phyloP scores from a whole-genome alignment of 2,329 filamentous ascomycete species.

The Epichloe festucae region DNA sequence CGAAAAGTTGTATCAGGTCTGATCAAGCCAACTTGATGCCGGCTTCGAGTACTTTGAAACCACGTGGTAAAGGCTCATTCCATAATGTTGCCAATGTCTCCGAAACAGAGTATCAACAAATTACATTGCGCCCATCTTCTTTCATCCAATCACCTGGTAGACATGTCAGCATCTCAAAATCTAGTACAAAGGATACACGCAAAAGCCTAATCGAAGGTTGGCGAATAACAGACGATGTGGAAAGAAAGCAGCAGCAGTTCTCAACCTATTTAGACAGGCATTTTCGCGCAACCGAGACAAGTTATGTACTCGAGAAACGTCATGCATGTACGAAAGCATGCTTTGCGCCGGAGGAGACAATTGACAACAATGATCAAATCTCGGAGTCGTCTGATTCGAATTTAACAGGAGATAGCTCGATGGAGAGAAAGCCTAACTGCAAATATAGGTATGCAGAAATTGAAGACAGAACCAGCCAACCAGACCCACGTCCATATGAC shows the following conservation, averaged over 20 bases:
- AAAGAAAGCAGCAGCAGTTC: conserved; percentile 2
- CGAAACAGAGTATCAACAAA: background rate
- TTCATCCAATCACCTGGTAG: background rate
- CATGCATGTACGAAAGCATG: background rate
- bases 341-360: background rate
- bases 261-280: conserved; percentile 3
- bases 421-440: background rate
- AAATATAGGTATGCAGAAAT: background rate
- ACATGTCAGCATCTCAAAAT: background rate
- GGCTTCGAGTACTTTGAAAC: background rate
- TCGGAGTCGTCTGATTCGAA: background rate
- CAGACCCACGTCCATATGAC: background rate
- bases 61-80: too few relatives aligned
- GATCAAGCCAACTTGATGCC: background rate
- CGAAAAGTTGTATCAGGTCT: background rate
- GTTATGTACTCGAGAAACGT: background rate
- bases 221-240: background rate
- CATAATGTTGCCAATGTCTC: too few relatives aligned
- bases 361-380: background rate
- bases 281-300: background rate
- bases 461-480: background rate
- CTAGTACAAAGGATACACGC: conserved; percentile 39
- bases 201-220: conserved; percentile 30
- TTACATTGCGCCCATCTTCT: background rate
- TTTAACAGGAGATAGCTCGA: background rate